phyloP scores from a whole-genome alignment of 2,329 filamentous ascomycete species.

The Ceratocystis alfenasii region DNA sequence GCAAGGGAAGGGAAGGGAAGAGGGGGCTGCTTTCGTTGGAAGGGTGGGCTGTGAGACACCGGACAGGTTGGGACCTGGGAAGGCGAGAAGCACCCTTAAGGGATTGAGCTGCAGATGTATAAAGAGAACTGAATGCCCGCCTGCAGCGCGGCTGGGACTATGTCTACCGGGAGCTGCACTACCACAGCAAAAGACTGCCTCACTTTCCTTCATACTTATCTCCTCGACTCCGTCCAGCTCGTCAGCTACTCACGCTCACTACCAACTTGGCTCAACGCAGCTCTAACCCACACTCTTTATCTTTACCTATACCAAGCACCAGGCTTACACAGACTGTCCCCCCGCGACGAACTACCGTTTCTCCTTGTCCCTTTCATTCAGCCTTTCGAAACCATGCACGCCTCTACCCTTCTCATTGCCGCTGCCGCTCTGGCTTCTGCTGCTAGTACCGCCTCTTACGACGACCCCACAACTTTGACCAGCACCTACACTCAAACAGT shows the following conservation, averaged over 20 bases:
- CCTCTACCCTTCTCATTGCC: background rate
- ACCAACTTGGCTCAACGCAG: background rate
- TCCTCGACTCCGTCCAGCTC: background rate
- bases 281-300: background rate
- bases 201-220: background rate
- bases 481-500: slow-evolving; percentile 12
- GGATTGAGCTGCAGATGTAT: background rate
- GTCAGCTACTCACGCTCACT: background rate
- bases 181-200: background rate
- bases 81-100: background rate
- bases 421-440: background rate
- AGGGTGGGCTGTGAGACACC: background rate
- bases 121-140: background rate
- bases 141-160: background rate
- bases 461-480: slow-evolving; percentile 13
- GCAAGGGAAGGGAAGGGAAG: background rate
- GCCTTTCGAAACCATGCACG: slow-evolving; percentile 4
- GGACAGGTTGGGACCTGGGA: background rate
- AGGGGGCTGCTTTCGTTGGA: background rate
- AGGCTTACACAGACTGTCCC: no score
- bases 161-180: background rate
- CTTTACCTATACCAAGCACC: background rate
- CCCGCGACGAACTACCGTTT: background rate
- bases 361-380: background rate
- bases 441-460: background rate